phyloP scores from a whole-genome alignment of 2,329 filamentous ascomycete genomes.

The Ascochyta koolunga region DNA sequence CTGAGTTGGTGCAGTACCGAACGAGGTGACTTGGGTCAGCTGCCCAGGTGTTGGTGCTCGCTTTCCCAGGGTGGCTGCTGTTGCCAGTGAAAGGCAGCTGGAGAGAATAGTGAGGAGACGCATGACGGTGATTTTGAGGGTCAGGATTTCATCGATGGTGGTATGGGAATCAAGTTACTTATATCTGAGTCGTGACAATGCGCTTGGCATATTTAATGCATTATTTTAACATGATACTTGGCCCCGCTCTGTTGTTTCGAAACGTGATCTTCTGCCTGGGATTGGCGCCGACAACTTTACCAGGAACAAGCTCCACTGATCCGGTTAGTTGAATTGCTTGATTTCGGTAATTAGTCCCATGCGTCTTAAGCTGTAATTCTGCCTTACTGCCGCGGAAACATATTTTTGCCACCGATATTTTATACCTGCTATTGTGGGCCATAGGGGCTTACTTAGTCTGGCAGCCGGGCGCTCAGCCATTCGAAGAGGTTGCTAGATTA shows the following conservation, averaged over 20 bases:
- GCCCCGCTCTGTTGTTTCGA: neutral
- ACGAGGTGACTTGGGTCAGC: slow-evolving; percentile 50
- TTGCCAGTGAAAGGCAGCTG: slow-evolving; percentile 27
- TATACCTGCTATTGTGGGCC: no score
- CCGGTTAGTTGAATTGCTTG: slow-evolving; percentile 1
- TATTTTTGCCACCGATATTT: no score
- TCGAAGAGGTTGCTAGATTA: no score
- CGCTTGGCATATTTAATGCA: neutral
- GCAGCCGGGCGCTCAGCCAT: no score
- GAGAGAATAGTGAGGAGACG: slow-evolving; percentile 30
- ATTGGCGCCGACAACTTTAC: neutral
- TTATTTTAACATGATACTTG: neutral
- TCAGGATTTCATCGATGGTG: no score
- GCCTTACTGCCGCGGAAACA: neutral
- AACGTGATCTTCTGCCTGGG: neutral
- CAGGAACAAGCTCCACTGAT: slow-evolving; percentile 4
- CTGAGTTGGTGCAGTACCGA: slow-evolving; percentile 55
- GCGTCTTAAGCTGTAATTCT: slow-evolving; percentile 5
- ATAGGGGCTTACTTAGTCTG: no score
- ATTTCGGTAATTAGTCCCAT: neutral
- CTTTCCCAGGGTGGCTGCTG: slow-evolving; percentile 30
- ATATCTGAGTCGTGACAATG: no score
- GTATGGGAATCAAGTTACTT: no score
- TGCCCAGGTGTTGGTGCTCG: slow-evolving; percentile 36
- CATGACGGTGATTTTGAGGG: no score